These are phyloP conservation scores for Colletotrichum sp. DNA, from an alignment of 2,329 filamentous ascomycete genomes.

Conservation along the genomic window DNA sequence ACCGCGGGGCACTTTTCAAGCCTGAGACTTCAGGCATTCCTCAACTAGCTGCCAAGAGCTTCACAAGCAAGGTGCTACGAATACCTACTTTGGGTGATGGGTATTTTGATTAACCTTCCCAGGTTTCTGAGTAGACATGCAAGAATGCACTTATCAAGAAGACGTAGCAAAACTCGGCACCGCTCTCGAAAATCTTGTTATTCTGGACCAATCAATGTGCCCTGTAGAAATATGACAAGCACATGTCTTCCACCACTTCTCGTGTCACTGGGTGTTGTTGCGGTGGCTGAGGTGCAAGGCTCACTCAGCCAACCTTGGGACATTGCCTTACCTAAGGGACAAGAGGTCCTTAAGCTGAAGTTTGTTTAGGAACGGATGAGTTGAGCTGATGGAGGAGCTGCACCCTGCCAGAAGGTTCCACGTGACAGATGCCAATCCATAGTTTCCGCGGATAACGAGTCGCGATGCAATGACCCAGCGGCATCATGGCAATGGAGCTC, in stretches of 20 bases:
- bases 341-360: background rate
- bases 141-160: background rate
- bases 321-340: background rate
- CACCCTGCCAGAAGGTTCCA: background rate
- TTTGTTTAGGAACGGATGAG: background rate
- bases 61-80: background rate
- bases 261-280: background rate
- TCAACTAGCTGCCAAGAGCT: background rate
- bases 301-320: background rate
- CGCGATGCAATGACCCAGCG: background rate
- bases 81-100: background rate
- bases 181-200: background rate
- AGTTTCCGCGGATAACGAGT: background rate
- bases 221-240: background rate
- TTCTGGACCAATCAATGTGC: background rate
- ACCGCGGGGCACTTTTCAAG: slow-evolving; percentile 14
- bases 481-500: background rate
- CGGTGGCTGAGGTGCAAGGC: background rate
- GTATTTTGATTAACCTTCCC: background rate
- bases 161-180: background rate
- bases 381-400: background rate
- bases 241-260: background rate
- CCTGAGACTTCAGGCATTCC: background rate
- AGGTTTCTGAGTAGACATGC: background rate
- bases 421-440: background rate